Percentiles rank a stretch among this genome's conserved stretches.
phyloP scores from a whole-genome alignment of 495 filamentous ascomycete genomes.

The Jackrogersella minutella region DNA sequence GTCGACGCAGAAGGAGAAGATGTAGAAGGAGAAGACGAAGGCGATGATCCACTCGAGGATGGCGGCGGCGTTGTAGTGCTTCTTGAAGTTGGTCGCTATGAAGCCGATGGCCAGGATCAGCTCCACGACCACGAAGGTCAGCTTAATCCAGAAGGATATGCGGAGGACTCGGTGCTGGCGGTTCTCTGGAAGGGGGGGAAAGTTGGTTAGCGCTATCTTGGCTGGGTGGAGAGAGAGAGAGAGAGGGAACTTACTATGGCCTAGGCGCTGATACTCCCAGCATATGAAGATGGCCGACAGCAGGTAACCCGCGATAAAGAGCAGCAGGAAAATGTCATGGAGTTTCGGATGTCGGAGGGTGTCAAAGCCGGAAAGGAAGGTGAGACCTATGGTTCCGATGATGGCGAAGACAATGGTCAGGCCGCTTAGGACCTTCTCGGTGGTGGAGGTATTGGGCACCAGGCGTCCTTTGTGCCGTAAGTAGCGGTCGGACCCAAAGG shows the following conservation, averaged over 20 bases:
- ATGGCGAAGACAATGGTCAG: constrained; percentile 77
- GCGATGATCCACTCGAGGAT: constrained; percentile 81
- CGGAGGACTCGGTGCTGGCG: constrained; percentile 76
- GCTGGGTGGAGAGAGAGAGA: not conserved
- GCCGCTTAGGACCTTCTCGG: constrained; percentile 74
- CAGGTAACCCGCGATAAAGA: constrained; percentile 88
- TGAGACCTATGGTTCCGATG: constrained; percentile 78
- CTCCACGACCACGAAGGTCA: constrained; percentile 80
- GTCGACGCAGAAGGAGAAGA: constrained; percentile 89
- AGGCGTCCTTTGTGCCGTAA: constrained; percentile 79
- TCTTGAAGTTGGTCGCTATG: constrained; percentile 51
- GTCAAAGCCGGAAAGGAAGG: constrained; percentile 86
- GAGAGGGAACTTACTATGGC: constrained; percentile 60
- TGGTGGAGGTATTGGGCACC: constrained; percentile 69
- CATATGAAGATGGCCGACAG: constrained; percentile 85
- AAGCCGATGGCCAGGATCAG: constrained; percentile 76
- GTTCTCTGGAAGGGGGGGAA: constrained; percentile 57
- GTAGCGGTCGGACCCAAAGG: constrained; percentile 82
- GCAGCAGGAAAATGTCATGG: constrained; percentile 78
- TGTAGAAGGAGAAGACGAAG: constrained; percentile 88
- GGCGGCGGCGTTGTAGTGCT: constrained; percentile 62
- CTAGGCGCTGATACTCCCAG: constrained; percentile 85
- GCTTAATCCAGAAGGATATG: constrained; percentile 82
- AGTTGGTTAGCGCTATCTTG: not conserved
- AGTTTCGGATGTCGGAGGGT: constrained; percentile 67